phyloP scores from a whole-genome alignment of 1,139 yeast genomes.

The Scheffersomyces illinoinensis region DNA sequence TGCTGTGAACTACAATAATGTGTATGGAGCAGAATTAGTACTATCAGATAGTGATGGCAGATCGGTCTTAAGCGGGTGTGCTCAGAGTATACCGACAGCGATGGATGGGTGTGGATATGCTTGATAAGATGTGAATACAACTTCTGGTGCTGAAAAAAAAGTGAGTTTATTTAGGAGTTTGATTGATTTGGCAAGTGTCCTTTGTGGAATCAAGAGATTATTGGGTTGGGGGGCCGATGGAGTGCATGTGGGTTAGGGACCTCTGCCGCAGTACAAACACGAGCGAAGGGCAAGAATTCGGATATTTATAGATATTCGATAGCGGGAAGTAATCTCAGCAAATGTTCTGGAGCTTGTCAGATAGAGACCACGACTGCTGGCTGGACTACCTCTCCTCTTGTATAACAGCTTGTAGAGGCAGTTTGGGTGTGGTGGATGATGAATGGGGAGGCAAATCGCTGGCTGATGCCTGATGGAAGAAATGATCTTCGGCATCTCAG shows the following conservation, averaged over 20 bases:
- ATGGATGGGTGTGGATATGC: background rate
- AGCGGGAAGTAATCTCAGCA: background rate
- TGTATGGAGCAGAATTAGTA: background rate
- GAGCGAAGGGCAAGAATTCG: background rate
- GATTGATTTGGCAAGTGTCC: background rate
- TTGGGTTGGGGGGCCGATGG: background rate
- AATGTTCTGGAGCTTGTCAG: background rate
- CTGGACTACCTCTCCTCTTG: too few species aligned
- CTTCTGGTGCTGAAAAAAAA: background rate
- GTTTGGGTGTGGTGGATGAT: background rate
- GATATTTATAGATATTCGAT: background rate
- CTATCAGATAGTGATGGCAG: background rate
- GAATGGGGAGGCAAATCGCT: background rate
- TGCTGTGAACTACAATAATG: background rate
- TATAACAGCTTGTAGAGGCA: too few species aligned
- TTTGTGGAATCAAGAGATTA: background rate
- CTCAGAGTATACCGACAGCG: background rate
- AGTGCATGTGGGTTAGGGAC: background rate
- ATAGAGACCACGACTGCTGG: too few species aligned
- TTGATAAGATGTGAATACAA: background rate
- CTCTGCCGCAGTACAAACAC: background rate
- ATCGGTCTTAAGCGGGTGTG: background rate
- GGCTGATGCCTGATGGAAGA: background rate
- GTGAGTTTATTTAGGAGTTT: background rate
- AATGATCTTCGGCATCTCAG: background rate